Evolutionary conservation across 306 rosid genomes (phyloP).

Genomic region (Lithocarpus polystachyus): DNA sequence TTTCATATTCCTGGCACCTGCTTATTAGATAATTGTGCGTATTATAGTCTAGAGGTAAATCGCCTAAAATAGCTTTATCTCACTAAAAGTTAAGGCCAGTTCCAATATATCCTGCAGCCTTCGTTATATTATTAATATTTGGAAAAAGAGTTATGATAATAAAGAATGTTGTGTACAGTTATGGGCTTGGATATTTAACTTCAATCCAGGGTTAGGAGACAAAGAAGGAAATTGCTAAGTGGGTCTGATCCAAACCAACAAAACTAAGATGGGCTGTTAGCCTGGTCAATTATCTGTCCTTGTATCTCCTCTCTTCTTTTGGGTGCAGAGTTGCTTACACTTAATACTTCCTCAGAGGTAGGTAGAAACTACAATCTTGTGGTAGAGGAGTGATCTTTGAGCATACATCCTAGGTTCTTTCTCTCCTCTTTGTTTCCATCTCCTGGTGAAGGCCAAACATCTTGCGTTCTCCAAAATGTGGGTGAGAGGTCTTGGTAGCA

Average conservation of each 20-base stretch:
- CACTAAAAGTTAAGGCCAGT: slow-evolving; percentile 3
- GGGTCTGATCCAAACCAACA: background rate
- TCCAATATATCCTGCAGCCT: slow-evolving; percentile 6
- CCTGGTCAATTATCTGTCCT: background rate
- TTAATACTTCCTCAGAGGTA: background rate
- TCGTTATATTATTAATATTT: background rate
- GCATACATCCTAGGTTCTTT: background rate
- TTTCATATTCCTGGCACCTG: background rate
- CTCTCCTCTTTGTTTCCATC: background rate
- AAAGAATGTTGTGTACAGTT: background rate
- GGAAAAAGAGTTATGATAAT: background rate
- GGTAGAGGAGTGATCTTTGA: background rate
- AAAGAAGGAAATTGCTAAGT: background rate
- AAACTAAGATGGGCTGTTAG: background rate
- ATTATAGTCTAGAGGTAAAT: slow-evolving; percentile 2
- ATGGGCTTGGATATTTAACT: background rate
- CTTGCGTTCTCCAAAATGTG: background rate
- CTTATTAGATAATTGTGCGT: background rate
- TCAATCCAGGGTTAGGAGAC: background rate
- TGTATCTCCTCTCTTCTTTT: background rate
- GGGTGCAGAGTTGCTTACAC: background rate
- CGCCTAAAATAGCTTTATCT: background rate
- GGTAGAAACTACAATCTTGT: background rate
- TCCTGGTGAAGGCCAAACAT: background rate
- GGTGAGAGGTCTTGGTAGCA: background rate